Evolutionary conservation across 73 alveolate genomes (phyloP).

Genomic region (Uronychia binucleata): DNA sequence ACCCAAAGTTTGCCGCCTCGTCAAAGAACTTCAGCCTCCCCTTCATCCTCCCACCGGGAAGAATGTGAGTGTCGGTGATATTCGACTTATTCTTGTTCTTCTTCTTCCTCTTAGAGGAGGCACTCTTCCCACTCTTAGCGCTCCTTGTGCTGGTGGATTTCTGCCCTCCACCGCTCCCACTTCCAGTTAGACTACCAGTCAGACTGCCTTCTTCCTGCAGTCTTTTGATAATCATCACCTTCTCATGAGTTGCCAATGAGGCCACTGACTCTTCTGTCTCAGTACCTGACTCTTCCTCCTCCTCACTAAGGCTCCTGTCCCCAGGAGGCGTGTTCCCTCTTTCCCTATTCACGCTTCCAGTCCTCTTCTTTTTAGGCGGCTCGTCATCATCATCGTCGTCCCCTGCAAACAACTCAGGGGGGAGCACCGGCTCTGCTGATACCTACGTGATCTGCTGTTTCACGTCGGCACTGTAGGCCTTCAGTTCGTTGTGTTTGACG

Average conservation of each 20-base stretch:
- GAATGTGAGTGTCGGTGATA: neutral
- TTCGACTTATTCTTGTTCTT: neutral
- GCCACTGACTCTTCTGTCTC: neutral
- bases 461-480: neutral
- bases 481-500: neutral
- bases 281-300: neutral
- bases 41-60: constrained; percentile 6
- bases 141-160: neutral
- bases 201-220: constrained; percentile 2
- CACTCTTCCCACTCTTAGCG: neutral
- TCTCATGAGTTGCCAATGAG: neutral
- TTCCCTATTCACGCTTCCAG: neutral
- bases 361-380: neutral
- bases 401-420: neutral
- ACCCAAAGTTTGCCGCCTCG: constrained; percentile 76
- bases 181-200: too few species aligned
- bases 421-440: neutral
- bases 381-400: neutral
- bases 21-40: constrained; percentile 83
- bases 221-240: neutral
- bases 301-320: neutral
- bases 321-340: neutral
- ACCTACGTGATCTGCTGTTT: neutral
- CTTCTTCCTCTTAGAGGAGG: neutral
- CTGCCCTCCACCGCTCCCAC: neutral